Evolutionary conservation across 2,329 filamentous ascomycete species (phyloP), one percentile per base, ranked within the genome.

Genomic region (Calonectria pseudoreteaudii): DNA sequence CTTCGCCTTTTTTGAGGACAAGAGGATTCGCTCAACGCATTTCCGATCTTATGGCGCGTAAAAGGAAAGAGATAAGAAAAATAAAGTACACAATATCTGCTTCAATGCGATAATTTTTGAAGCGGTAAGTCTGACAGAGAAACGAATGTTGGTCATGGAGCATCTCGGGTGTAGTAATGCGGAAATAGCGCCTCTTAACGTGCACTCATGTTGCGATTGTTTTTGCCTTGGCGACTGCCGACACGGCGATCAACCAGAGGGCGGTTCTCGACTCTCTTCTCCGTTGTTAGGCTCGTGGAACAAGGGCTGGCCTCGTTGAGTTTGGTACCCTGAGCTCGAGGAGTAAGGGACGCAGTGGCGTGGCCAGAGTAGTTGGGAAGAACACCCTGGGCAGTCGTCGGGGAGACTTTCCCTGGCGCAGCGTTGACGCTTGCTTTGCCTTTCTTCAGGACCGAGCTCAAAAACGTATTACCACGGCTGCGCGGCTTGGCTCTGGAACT

Each of bases 321-420:
- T 70, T 83, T 86, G 53, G 69, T 70, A 18, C 75, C 74, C 14
- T 81, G 78, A 20, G 69, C 69, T 64, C 84, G 84, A 66, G 82
- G 76, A 53, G 85, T 82, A 26, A 89, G 83, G 60, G 87, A 90
- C 28, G 89, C 88, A 13, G 88, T 87, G 28, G 89, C 89, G 77
- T 90, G 84, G 23, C 89, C 89, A 13, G 85, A 81, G 70, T 89
- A 90, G 38, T 90, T 88, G 20, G 89, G 90, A 58, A 91, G 81
- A 53, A 88, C 86, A n/a, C 89, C 90, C 34, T 87, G 88, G 10
- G 87, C 89, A 16, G 88, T 91, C 56, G 87, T 88, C 4, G 89
- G 88, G 3, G 89, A 89, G 62, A 91, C 82, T 13, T 88, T 84
- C 65, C 89, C 84, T 14, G 87, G 87, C 56, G 87, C 83, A 10